Evolutionary conservation across 2,329 filamentous ascomycete species (phyloP), one percentile per base, ranked within the genome.

Genomic region (Myriosclerotinia curreyana): DNA sequence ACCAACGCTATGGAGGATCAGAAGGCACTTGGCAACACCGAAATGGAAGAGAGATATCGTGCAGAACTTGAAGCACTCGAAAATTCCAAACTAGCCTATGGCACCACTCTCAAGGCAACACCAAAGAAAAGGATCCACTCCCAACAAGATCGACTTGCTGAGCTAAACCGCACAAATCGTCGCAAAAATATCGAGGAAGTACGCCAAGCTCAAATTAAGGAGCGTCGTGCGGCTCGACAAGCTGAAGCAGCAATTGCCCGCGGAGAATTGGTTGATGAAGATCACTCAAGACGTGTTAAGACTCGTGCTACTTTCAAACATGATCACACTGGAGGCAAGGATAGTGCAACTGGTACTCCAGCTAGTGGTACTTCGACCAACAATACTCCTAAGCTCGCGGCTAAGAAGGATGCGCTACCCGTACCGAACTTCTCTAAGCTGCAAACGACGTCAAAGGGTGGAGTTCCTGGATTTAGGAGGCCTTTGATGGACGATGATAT

Each of bases 401-500:
- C 77, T 1, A 77, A 79, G 67, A 78, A 77, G 56, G 79, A 79
- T 68, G 72, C 75, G 46, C 72, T 74, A 7, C 70, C 80, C 72
- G 78, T 82, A 65, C 79, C 83, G 48, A 81, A 86, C 66, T 76
- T 76, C 82, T 68, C 81, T 81, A 74, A 63, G 69, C 69, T 69
- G 62, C 73, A 68, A 63, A 71, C 69, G 55, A 69, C 66, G 55
- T 66, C 66, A 55, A 85, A 83, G 76, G 86, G 83, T 71, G 75
- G 76, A 15, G 76, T 87, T 66, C 82, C 85, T 3, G 86, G 86
- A 15, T 89, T 92, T 56, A 90, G 94, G 73, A 87, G 90, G 77
- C 87, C 89, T 38, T 84, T 92, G 64, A 89, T 90, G 80, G 93
- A 96, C 67, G 95, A 98, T 74, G 95, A 98, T 73, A 89, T 97